Evolutionary conservation across 1,284 basidiomycete species (phyloP).

Genomic region (Lentinula novae-zelandiae): DNA sequence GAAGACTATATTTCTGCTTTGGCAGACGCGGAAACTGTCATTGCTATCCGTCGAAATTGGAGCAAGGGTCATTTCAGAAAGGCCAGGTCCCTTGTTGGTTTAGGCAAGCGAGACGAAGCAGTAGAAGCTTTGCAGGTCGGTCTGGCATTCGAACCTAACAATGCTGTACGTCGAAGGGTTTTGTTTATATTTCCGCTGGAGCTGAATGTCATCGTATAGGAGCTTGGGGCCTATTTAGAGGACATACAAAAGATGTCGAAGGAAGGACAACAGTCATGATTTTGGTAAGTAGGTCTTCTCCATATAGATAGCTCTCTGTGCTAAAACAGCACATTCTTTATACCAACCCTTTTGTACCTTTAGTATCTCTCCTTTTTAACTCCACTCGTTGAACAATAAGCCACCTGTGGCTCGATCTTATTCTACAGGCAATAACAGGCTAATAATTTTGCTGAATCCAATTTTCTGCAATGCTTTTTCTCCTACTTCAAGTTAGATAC

Average conservation of each 20-base stretch:
- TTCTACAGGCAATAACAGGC: no score
- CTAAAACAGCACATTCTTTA: not conserved
- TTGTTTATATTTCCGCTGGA: not conserved
- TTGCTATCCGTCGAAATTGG: conserved; percentile 84
- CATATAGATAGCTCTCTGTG: not conserved
- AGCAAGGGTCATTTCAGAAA: conserved; percentile 95
- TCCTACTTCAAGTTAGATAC: no score
- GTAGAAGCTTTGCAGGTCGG: conserved; percentile 81
- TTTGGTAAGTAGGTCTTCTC: not conserved
- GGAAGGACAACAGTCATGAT: not conserved
- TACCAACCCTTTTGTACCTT: not conserved
- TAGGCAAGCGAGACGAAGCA: conserved; percentile 73
- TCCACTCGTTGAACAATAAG: no score
- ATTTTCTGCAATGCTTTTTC: no score
- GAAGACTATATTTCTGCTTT: conserved; percentile 81
- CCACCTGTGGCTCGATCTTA: no score
- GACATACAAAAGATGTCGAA: conserved; percentile 26
- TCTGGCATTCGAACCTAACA: conserved; percentile 87
- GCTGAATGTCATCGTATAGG: conserved; percentile 17
- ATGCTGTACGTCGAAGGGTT: conserved; percentile 46
- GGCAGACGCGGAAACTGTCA: conserved; percentile 89
- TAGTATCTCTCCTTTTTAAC: not conserved
- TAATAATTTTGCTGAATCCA: no score
- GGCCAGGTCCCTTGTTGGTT: conserved; percentile 81
- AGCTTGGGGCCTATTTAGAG: conserved; percentile 26